A percentile compares a stretch with the other conserved stretches of the same genome.
Conservation (phyloP, 2,329 filamentous ascomycete species). For the Neophaeococcomyces mojaviensis region DNA sequence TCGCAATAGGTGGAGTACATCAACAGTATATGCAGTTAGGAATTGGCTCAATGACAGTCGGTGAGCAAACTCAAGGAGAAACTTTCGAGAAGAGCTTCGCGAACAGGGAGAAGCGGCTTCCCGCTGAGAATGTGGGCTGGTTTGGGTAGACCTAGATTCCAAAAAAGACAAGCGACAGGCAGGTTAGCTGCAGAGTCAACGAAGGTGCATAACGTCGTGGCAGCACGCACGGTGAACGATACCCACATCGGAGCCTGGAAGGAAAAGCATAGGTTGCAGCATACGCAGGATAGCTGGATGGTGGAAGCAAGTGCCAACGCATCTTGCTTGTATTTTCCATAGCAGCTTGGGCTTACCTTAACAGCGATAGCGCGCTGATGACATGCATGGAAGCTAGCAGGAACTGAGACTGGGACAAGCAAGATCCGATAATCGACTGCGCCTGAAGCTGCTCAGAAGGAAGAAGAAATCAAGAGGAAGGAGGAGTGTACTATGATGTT, state of each 20-base stretch:
- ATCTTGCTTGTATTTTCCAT: slow-evolving; percentile 18
- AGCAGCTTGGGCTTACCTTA: slow-evolving; percentile 11
- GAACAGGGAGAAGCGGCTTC: too few relatives aligned
- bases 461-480: slow-evolving; percentile 4
- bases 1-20: background rate
- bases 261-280: slow-evolving; percentile 4
- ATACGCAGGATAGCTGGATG: background rate
- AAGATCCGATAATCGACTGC: background rate
- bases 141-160: too few relatives aligned
- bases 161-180: background rate
- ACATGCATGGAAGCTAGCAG: slow-evolving; percentile 5
- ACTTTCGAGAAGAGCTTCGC: too few relatives aligned
- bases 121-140: too few relatives aligned
- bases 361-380: slow-evolving; percentile 16
- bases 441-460: slow-evolving; percentile 8
- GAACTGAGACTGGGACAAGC: background rate
- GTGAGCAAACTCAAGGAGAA: too few relatives aligned
- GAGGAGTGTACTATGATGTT: background rate
- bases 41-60: background rate
- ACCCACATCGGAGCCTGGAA: slow-evolving; percentile 2
- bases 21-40: slow-evolving; percentile 1
- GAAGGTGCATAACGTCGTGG: slow-evolving; percentile 5
- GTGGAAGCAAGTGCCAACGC: slow-evolving; percentile 20
- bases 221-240: slow-evolving; percentile 1
- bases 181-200: slow-evolving; percentile 1